Evolutionary conservation across 495 filamentous ascomycete species (phyloP).

Genomic region (Podospora comata): DNA sequence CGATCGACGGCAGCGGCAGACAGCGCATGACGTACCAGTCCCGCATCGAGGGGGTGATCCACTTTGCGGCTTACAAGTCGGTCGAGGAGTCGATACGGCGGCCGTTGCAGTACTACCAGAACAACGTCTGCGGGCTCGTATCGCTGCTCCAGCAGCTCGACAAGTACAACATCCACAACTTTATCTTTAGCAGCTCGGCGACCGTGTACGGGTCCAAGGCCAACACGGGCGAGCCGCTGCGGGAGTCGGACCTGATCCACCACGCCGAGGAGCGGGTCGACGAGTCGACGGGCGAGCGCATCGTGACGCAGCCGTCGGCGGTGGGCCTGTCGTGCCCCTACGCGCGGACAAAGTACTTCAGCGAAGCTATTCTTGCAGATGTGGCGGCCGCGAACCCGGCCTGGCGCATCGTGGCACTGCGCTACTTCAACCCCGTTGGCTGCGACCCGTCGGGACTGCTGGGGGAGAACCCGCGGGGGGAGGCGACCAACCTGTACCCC

Average conservation of each 20-base stretch:
- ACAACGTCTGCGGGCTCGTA: conserved; percentile 64
- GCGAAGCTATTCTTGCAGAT: conserved; percentile 63
- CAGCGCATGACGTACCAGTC: conserved; percentile 45
- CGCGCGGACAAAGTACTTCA: conserved; percentile 64
- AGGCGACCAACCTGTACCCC: conserved; percentile 62
- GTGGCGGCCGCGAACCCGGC: conserved; percentile 55
- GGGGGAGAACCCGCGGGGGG: conserved; percentile 62
- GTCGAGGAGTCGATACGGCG: conserved; percentile 42
- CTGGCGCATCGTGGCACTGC: conserved; percentile 60
- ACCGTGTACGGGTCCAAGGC: conserved; percentile 60
- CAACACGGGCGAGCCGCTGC: conserved; percentile 51
- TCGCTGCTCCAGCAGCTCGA: conserved; percentile 54
- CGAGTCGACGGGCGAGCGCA: conserved; percentile 46
- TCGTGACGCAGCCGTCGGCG: conserved; percentile 29
- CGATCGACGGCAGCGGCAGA: conserved; percentile 42
- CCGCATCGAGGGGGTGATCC: conserved; percentile 58
- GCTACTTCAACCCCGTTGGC: conserved; percentile 68
- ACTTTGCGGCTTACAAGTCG: conserved; percentile 53
- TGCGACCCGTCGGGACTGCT: conserved; percentile 62
- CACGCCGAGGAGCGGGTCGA: conserved; percentile 50
- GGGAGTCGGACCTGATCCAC: conserved; percentile 60
- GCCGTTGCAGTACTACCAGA: conserved; percentile 61
- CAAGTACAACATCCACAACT: conserved; percentile 59
- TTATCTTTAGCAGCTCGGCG: conserved; percentile 64
- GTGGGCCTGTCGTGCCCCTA: conserved; percentile 61